Base-by-base conservation (phyloP, 2,329 filamentous ascomycete species). In the Fusarium scirpi region DNA sequence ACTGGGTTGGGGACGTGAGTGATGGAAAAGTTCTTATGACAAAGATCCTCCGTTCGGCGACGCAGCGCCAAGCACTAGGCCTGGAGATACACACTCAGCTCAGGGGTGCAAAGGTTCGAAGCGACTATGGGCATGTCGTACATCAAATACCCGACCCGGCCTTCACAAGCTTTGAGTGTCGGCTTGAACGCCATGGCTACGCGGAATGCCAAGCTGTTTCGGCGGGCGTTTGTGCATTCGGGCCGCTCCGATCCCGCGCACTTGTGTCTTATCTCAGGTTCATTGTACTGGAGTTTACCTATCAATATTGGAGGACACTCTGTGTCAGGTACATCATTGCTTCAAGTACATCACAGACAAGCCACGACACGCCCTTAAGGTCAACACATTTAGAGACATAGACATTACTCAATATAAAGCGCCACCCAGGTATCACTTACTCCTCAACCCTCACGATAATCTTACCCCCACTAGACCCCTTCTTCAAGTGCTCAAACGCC, bases 381-480 rank as follows among this genome's bases (percentile, higher is more conserved):
- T 10, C 20, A 20, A 46, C 1, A 20, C 7, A 12, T 41, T 20
- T 12, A 52, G 13, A 27, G 3, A 18, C 12, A 25, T 22, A 22
- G 11, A 34, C 34, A 30, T n/a, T 16, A 43, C 22, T 45, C 1
- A 38, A 13, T 49, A 58, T 24, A 65, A 46, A 24, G 32, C 46
- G n/a, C 30, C 41, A 51, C 49, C 41, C 9, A 41, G 38, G 49
- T 51, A 71, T 69, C 57, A 66, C 27, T 16, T 68, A 61, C 12
- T 56, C 62, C 13, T 67, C 58, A 52, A 76, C 70, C 7, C 68
- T 67, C 29, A 82, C 72, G 40, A 91, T 81, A 70, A 92, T 80
- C 81, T 92, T 92, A 1, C 90, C 90, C 54, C 80, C 85, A 6
- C 85, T 82, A n/a, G 87, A 83, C 0, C 86, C 86, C 5, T 84